phyloP scores from a whole-genome alignment of 176 grass and related monocot species.

The Oryza glaberrima region DNA sequence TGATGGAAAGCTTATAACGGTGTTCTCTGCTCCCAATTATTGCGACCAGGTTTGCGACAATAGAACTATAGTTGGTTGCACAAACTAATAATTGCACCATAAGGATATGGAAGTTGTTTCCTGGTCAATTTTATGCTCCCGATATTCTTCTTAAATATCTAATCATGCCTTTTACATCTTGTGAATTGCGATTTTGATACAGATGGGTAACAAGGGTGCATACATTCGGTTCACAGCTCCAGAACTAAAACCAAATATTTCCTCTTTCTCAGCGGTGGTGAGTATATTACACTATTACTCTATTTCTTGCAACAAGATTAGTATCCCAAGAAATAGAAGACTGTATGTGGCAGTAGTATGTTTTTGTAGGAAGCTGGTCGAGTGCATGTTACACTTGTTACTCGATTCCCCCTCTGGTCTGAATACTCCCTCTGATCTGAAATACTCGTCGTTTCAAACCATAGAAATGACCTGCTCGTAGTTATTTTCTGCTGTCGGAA shows the following conservation, averaged over 20 bases:
- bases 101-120: background rate
- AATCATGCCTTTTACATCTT: background rate
- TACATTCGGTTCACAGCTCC: slow-evolving; percentile 78
- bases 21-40: slow-evolving; percentile 65
- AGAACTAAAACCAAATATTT: slow-evolving; percentile 76
- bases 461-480: too few species aligned
- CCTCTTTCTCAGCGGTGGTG: slow-evolving; percentile 55
- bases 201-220: slow-evolving; percentile 98
- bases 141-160: background rate
- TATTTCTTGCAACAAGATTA: background rate
- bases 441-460: too few species aligned
- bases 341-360: background rate
- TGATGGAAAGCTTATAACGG: slow-evolving; percentile 92
- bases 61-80: background rate
- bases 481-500: too few species aligned
- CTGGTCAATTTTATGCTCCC: background rate
- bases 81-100: background rate
- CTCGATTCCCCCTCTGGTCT: background rate
- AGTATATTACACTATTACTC: background rate
- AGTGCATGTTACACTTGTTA: background rate
- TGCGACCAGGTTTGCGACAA: slow-evolving; percentile 77
- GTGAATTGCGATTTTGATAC: slow-evolving; percentile 22
- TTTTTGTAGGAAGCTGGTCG: background rate
- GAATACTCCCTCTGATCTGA: background rate
- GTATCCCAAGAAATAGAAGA: background rate